Evolutionary conservation across 139 green algal genomes (phyloP), one percentile per base, ranked within the genome.

Genomic region (Chlamydomonas asymmetrica): DNA sequence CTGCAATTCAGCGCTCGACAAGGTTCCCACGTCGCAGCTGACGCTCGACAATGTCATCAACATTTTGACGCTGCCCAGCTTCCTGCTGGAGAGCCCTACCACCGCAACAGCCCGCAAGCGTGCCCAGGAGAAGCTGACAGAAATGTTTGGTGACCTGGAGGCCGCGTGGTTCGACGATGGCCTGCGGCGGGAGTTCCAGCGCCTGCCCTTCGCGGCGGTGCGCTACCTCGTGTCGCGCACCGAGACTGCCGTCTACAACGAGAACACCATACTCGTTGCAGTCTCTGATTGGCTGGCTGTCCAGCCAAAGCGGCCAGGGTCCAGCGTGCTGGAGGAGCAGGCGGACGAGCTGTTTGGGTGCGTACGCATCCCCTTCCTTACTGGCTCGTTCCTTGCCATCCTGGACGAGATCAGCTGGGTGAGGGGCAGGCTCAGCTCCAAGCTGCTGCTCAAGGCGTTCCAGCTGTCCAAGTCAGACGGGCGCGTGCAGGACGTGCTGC

Each of bases 231-330:
- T 74, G 50, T 5, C 25, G 9, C 66, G 66, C 34, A 52, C 18
- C 37, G 34, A 38, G 10, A 74, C 66, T 0, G 66, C 66, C 4
- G 49, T 74, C 25, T 74, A 74, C 66, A 74, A 38, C 50, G 66
- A 74, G 66, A 64, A 74, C 66, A 74, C 66, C 25, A 38, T 39
- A 4, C 49, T 74, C 35, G 66, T 74, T 25, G 66, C 66, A 5
- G 34, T 74, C 6, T 40, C 49, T 4, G 66, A 74, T 37, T 74
- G 50, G 66, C 37, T 74, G 49, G 50, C 50, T 6, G 32, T 23
- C 23, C 22, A 56, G 50, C 50, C 22, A 25, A 22, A 18, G 50
- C 50, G 13, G 50, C 50, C 49, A 59, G 7, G 7, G 9, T 23
- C 49, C 49, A 4, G 49, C 49, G 31, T 73, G 32, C 61, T 18